Percentiles rank a stretch among this genome's conserved stretches.
Evolutionary conservation across 352 stramenopile species (phyloP).

Genomic region (Phytophthora citrophthora): DNA sequence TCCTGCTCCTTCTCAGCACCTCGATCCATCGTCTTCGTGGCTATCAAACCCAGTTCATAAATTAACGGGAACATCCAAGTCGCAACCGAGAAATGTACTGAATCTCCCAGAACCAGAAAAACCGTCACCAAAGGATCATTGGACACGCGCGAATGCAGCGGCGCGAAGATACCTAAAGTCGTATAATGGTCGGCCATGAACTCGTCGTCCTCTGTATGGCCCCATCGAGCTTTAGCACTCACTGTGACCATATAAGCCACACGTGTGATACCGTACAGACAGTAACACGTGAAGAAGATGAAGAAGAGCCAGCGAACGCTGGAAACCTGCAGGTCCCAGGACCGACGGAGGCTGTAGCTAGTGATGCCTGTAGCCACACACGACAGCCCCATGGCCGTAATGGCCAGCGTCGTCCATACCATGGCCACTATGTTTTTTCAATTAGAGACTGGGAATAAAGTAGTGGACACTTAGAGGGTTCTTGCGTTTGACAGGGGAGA

Average conservation of each 20-base stretch:
- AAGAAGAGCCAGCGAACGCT: conserved; percentile 64
- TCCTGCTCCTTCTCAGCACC: conserved; percentile 41
- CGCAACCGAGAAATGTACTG: conserved; percentile 41
- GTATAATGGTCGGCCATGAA: conserved; percentile 36
- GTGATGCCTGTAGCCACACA: conserved; percentile 44
- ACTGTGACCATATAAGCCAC: conserved; percentile 38
- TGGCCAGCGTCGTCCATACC: conserved; percentile 42
- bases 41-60: conserved; percentile 45
- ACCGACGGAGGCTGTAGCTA: conserved; percentile 41
- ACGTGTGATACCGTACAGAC: conserved; percentile 33
- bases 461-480: too few relatives aligned
- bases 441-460: too few relatives aligned
- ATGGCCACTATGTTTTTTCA: conserved; percentile 22
- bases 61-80: conserved; percentile 48
- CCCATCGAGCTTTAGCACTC: conserved; percentile 12
- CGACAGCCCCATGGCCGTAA: conserved; percentile 38
- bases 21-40: conserved; percentile 49
- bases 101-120: conserved; percentile 41
- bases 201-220: conserved; percentile 8
- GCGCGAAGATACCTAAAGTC: conserved; percentile 41
- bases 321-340: conserved; percentile 51
- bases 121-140: conserved; percentile 20
- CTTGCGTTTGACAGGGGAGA: too few relatives aligned
- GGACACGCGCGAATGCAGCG: conserved; percentile 37
- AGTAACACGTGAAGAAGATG: conserved; percentile 56